Percentiles rank a stretch among this genome's conserved stretches.
These are phyloP conservation scores for Tolypocladium sp. DNA, from an alignment of 2,329 filamentous ascomycete genomes.

Conservation along the genomic window DNA sequence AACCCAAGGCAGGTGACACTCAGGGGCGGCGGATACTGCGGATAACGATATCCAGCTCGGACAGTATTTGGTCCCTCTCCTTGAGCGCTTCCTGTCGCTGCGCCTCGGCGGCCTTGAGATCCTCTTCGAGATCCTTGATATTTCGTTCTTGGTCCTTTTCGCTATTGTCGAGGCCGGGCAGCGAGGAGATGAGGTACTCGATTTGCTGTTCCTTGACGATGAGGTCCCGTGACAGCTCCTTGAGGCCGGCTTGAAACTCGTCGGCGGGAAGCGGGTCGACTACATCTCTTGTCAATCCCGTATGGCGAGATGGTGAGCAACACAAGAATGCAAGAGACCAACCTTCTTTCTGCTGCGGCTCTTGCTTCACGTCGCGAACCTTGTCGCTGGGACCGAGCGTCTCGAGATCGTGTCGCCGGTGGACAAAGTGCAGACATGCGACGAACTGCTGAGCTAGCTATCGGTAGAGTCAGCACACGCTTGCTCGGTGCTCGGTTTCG, in stretches of 20 bases:
- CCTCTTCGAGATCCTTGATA: slow-evolving; percentile 56
- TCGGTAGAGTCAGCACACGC: neutral
- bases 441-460: slow-evolving; percentile 63
- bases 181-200: slow-evolving; percentile 62
- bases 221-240: slow-evolving; percentile 67
- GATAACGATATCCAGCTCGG: slow-evolving; percentile 52
- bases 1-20: slow-evolving; percentile 9
- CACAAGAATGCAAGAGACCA: too few relatives aligned
- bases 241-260: slow-evolving; percentile 57
- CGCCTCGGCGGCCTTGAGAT: slow-evolving; percentile 52
- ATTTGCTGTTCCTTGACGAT: slow-evolving; percentile 78
- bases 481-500: neutral
- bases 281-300: slow-evolving; percentile 18
- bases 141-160: slow-evolving; percentile 65
- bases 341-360: slow-evolving; percentile 43
- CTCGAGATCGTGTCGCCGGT: slow-evolving; percentile 59
- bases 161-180: slow-evolving; percentile 71
- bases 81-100: slow-evolving; percentile 54
- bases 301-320: too few relatives aligned
- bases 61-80: slow-evolving; percentile 53
- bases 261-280: slow-evolving; percentile 54
- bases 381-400: slow-evolving; percentile 48
- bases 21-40: slow-evolving; percentile 49
- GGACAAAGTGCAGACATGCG: slow-evolving; percentile 56
- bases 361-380: slow-evolving; percentile 48